Conservation (phyloP, 108 stramenopile species). For the Phaeodactylum tricornutum region DNA sequence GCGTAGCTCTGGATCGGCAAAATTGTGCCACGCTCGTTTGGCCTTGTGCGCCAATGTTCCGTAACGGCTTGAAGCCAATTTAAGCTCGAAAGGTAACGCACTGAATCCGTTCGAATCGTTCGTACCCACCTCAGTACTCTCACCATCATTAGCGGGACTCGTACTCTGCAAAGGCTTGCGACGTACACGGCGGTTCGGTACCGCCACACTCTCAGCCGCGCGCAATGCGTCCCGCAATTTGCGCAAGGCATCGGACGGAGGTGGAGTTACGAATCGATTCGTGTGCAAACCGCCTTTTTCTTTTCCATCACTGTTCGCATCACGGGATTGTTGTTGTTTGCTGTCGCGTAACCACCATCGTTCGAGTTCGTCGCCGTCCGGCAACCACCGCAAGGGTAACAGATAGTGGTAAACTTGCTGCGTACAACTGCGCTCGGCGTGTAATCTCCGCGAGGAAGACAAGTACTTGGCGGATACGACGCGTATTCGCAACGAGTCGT, state of each 20-base stretch:
- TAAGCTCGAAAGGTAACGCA: too few relatives aligned
- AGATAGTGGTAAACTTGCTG: constrained; percentile 62
- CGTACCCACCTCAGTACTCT: neutral
- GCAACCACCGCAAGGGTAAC: constrained; percentile 51
- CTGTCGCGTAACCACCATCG: constrained; percentile 18
- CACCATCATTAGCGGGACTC: neutral
- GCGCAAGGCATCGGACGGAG: constrained; percentile 13
- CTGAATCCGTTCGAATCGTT: constrained; percentile 5
- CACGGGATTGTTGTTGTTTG: too few relatives aligned
- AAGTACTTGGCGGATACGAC: constrained; percentile 1
- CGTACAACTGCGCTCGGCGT: constrained; percentile 58
- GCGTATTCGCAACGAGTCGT: neutral
- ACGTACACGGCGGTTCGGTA: constrained; percentile 1
- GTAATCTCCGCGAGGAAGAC: constrained; percentile 18
- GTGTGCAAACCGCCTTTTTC: too few relatives aligned
- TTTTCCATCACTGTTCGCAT: too few relatives aligned
- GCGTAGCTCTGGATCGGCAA: constrained; percentile 36
- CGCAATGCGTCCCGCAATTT: constrained; percentile 18
- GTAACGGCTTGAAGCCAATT: constrained; percentile 47
- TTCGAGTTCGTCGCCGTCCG: constrained; percentile 16
- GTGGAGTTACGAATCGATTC: constrained; percentile 5
- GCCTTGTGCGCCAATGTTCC: constrained; percentile 45
- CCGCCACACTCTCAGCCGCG: constrained; percentile 11
- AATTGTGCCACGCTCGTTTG: constrained; percentile 61
- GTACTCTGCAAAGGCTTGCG: neutral